Percentiles rank a stretch among this genome's conserved stretches.
Evolutionary conservation across 2,329 filamentous ascomycete species (phyloP).

Genomic region (Nothophoma quercina): DNA sequence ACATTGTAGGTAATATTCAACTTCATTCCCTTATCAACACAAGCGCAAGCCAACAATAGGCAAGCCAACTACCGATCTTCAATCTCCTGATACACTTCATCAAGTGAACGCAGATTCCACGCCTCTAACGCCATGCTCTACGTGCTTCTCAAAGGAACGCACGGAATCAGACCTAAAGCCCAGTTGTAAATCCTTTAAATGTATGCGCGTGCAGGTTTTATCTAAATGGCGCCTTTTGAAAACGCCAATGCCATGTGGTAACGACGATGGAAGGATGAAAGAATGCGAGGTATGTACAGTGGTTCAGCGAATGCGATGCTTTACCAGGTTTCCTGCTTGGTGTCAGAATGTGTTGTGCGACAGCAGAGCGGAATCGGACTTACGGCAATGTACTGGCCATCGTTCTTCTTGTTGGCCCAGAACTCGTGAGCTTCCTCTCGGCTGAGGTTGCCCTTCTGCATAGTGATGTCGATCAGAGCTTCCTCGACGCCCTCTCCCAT

Average conservation of each 20-base stretch:
- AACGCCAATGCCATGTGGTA: constrained; percentile 15
- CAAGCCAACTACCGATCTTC: not conserved
- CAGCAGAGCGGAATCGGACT: constrained; percentile 21
- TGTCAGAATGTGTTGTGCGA: not conserved
- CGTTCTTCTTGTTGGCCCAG: constrained; percentile 90
- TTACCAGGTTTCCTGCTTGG: constrained; percentile 17
- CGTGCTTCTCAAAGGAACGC: constrained; percentile 9
- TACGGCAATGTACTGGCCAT: constrained; percentile 91
- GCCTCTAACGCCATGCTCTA: constrained; percentile 16
- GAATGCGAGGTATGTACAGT: constrained; percentile 8
- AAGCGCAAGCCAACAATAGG: not conserved
- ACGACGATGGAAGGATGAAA: constrained; percentile 8
- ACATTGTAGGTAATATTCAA: not conserved
- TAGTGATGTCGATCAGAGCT: constrained; percentile 87
- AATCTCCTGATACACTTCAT: not conserved
- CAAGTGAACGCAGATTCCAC: not conserved
- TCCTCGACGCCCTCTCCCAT: constrained; percentile 97
- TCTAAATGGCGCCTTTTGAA: constrained; percentile 17
- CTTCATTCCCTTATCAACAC: constrained; percentile 5
- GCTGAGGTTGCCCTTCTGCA: constrained; percentile 89
- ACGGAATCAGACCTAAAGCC: constrained; percentile 11
- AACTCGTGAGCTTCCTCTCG: constrained; percentile 83
- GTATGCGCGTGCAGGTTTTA: constrained; percentile 10
- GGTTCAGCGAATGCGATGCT: not conserved
- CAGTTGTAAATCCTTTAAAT: not conserved